Percentiles rank a stretch among this genome's conserved stretches.
phyloP scores from a whole-genome alignment of 306 rosid genomes.

The Phaseolus lunatus region DNA sequence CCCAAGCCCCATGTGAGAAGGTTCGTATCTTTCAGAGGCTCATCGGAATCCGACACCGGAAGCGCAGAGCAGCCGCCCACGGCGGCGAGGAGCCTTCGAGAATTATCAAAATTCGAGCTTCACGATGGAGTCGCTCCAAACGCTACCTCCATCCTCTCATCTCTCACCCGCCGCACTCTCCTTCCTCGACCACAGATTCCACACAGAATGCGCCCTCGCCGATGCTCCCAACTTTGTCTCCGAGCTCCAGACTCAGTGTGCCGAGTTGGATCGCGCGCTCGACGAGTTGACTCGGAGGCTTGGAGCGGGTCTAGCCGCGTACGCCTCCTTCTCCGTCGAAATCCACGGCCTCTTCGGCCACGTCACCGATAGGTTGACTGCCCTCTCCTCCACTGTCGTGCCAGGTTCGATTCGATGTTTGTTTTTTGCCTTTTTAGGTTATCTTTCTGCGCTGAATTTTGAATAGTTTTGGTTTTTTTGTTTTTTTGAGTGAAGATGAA shows the following conservation, averaged over 20 bases:
- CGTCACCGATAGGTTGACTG: slow-evolving; percentile 53
- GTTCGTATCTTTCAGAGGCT: slow-evolving; percentile 10
- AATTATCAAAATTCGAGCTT: not conserved
- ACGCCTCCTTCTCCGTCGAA: slow-evolving; percentile 69
- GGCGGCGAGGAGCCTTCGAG: slow-evolving; percentile 24
- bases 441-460: slow-evolving; percentile 24
- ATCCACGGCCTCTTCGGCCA: slow-evolving; percentile 55
- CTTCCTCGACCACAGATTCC: slow-evolving; percentile 63
- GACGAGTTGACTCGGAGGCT: slow-evolving; percentile 67
- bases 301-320: slow-evolving; percentile 59
- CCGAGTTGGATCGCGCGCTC: slow-evolving; percentile 66
- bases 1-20: not conserved
- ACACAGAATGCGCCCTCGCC: slow-evolving; percentile 44
- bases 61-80: slow-evolving; percentile 36
- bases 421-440: not conserved
- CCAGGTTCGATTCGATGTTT: slow-evolving; percentile 47
- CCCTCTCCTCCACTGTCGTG: slow-evolving; percentile 54
- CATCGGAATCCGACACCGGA: slow-evolving; percentile 34
- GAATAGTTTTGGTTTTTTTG: slow-evolving; percentile 25
- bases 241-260: slow-evolving; percentile 72
- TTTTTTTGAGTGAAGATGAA: slow-evolving; percentile 54
- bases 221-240: slow-evolving; percentile 57
- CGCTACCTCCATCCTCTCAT: slow-evolving; percentile 60
- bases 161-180: slow-evolving; percentile 67
- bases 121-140: slow-evolving; percentile 56